Percentiles rank a stretch among this genome's conserved stretches.
Conservation (phyloP, 2,329 filamentous ascomycete species). For the Grosmannia clavigera region DNA sequence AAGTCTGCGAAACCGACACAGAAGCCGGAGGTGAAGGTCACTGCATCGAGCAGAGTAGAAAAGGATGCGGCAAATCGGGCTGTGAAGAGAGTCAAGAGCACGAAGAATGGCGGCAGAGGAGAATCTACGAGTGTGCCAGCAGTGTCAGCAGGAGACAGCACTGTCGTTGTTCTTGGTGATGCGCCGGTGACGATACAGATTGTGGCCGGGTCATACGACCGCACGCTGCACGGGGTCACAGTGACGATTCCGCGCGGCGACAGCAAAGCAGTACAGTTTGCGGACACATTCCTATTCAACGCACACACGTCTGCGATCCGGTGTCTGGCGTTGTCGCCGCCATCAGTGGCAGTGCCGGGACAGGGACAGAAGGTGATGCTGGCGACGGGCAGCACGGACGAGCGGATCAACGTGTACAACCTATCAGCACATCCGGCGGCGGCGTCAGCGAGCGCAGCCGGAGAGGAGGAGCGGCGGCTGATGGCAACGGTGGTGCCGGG, state of each 20-base stretch:
- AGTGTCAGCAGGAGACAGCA: neutral
- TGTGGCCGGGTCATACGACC: constrained; percentile 86
- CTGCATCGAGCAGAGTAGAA: neutral
- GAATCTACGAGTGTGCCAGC: neutral
- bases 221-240: constrained; percentile 79
- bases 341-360: constrained; percentile 46
- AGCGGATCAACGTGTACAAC: constrained; percentile 89
- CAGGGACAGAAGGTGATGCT: constrained; percentile 75
- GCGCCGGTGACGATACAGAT: constrained; percentile 62
- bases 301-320: constrained; percentile 84
- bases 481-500: constrained; percentile 57
- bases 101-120: neutral
- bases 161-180: neutral
- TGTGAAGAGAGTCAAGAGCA: constrained; percentile 3
- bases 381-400: constrained; percentile 84
- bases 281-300: constrained; percentile 91
- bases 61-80: neutral
- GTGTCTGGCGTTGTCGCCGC: constrained; percentile 73
- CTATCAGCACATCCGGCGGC: constrained; percentile 58
- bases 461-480: constrained; percentile 31
- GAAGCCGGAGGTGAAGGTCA: neutral
- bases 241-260: constrained; percentile 41
- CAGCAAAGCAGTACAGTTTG: constrained; percentile 47
- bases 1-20: neutral
- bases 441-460: constrained; percentile 20